These are phyloP conservation scores for Yueomyces sp. DNA, from an alignment of 1,139 yeast genomes.

Conservation along the genomic window DNA sequence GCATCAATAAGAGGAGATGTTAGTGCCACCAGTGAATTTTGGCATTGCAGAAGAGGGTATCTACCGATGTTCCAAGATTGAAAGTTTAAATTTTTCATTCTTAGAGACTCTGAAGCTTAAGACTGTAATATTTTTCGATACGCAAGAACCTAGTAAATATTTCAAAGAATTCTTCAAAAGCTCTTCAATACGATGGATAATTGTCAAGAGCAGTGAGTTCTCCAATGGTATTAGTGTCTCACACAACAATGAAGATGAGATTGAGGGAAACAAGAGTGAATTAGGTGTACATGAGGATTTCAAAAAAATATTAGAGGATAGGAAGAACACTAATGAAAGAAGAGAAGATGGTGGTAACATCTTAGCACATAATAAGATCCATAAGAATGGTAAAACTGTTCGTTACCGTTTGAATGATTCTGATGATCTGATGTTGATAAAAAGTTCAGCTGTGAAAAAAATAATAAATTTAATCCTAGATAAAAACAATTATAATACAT, in stretches of 20 bases:
- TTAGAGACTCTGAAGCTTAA: slow-evolving; percentile 48
- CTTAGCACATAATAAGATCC: slow-evolving; percentile 1
- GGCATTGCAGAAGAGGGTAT: slow-evolving; percentile 68
- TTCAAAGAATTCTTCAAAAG: slow-evolving; percentile 23
- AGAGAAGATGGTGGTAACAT: background rate
- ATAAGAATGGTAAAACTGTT: background rate
- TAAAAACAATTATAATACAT: slow-evolving; percentile 49
- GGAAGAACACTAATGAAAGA: background rate
- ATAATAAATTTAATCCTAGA: slow-evolving; percentile 54
- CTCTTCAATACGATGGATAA: slow-evolving; percentile 20
- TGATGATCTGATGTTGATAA: slow-evolving; percentile 65
- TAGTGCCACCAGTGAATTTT: slow-evolving; percentile 70
- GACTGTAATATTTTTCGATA: slow-evolving; percentile 51
- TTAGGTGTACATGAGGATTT: background rate
- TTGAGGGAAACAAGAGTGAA: background rate
- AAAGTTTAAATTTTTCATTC: slow-evolving; percentile 17
- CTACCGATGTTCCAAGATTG: slow-evolving; percentile 26
- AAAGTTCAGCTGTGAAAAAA: slow-evolving; percentile 40
- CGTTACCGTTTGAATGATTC: slow-evolving; percentile 21
- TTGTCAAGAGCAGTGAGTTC: slow-evolving; percentile 18
- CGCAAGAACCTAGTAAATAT: slow-evolving; percentile 54
- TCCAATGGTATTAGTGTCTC: slow-evolving; percentile 7
- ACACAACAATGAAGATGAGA: background rate
- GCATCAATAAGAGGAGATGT: slow-evolving; percentile 29
- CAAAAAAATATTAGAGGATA: background rate